phyloP scores from a whole-genome alignment of 202 grass and related monocot genomes.

The Brachypodium distachyon region DNA sequence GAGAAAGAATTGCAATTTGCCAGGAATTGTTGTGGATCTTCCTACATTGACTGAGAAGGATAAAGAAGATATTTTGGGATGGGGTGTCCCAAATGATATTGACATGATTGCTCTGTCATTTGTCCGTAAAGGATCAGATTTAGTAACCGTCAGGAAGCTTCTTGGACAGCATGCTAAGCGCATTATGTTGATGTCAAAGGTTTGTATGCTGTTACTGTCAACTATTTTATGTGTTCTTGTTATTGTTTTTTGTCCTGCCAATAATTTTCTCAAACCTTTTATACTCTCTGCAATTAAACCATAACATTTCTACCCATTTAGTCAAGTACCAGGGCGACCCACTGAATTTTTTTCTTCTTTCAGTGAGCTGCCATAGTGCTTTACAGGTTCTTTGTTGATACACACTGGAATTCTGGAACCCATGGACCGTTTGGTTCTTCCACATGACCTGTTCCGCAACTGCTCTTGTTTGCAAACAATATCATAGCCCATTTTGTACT shows the following conservation, averaged over 20 bases:
- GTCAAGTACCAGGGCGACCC: not conserved
- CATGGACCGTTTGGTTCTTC: not conserved
- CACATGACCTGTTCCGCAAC: not conserved
- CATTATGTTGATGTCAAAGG: constrained; percentile 97
- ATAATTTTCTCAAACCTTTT: not conserved
- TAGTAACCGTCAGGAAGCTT: constrained; percentile 63
- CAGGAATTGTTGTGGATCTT: constrained; percentile 87
- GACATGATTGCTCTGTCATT: constrained; percentile 93
- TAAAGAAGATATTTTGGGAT: constrained; percentile 75
- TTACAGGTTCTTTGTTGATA: not conserved
- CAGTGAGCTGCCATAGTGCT: not conserved
- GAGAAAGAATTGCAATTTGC: constrained; percentile 94
- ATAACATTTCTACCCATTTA: not conserved
- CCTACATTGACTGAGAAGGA: constrained; percentile 90
- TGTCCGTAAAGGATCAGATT: constrained; percentile 93
- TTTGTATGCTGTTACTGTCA: constrained; percentile 17
- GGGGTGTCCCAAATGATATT: constrained; percentile 90
- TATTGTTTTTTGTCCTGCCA: not conserved
- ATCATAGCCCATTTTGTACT: not conserved
- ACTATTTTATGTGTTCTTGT: not conserved
- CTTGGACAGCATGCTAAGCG: constrained; percentile 74
- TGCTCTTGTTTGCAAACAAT: not conserved
- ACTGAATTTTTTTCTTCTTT: not conserved
- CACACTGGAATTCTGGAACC: not conserved
- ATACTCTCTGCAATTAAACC: not conserved